These are phyloP conservation scores for Podospora australis DNA, from an alignment of 495 filamentous ascomycete genomes.

Conservation along the genomic window DNA sequence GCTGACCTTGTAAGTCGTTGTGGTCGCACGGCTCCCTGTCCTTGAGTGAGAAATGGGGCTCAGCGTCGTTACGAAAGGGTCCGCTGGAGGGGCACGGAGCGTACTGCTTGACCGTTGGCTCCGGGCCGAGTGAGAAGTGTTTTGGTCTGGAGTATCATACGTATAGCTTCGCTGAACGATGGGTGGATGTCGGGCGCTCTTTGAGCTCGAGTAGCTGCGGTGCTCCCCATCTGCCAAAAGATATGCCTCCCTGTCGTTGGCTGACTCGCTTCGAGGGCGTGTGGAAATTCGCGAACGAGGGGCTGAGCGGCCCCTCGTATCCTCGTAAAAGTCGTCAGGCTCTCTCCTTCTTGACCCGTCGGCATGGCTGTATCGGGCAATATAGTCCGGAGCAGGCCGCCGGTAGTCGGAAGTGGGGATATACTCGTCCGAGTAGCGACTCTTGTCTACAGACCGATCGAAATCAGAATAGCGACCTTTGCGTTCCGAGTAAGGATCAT, in stretches of 20 bases:
- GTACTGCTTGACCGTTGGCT: conserved; percentile 32
- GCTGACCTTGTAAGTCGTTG: conserved; percentile 25
- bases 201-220: conserved; percentile 24
- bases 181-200: conserved; percentile 19
- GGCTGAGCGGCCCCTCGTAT: conserved; percentile 27
- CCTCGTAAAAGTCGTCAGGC: conserved; percentile 39
- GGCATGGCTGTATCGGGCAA: conserved; percentile 30
- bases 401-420: conserved; percentile 18
- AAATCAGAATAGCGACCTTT: conserved; percentile 30
- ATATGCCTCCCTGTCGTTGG: conserved; percentile 24
- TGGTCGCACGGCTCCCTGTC: conserved; percentile 25
- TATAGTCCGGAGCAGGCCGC: conserved; percentile 28
- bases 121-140: conserved; percentile 34
- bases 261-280: conserved; percentile 31
- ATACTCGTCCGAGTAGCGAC: conserved; percentile 28
- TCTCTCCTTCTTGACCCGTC: conserved; percentile 31
- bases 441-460: conserved; percentile 24
- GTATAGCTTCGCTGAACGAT: conserved; percentile 27
- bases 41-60: conserved; percentile 23
- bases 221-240: conserved; percentile 26
- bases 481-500: conserved; percentile 28
- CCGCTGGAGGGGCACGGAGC: conserved; percentile 20
- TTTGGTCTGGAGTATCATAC: conserved; percentile 25
- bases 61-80: conserved; percentile 12
- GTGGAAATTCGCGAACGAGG: conserved; percentile 23